Percentiles rank a stretch among this genome's conserved stretches.
Evolutionary conservation across 805 yeast species (phyloP).

Genomic region (Wickerhamomyces subpelliculosus): DNA sequence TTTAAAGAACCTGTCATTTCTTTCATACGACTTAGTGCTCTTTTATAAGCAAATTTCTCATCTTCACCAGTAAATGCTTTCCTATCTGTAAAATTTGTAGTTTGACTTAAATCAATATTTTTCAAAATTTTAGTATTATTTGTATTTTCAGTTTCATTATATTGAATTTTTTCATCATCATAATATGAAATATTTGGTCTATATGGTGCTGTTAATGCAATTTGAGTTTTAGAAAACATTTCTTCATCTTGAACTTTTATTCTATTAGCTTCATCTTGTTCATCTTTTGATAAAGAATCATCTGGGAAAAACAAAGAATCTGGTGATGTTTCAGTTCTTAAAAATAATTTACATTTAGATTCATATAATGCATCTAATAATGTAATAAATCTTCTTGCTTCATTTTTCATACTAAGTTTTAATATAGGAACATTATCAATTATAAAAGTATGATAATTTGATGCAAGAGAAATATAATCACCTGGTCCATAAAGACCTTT

Average conservation of each 20-base stretch:
- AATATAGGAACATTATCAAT: slow-evolving; percentile 57
- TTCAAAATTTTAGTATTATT: slow-evolving; percentile 4
- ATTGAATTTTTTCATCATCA: slow-evolving; percentile 37
- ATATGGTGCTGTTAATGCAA: slow-evolving; percentile 56
- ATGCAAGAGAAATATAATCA: slow-evolving; percentile 63
- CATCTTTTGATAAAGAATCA: slow-evolving; percentile 27
- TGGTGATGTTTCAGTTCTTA: slow-evolving; percentile 42
- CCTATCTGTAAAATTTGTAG: slow-evolving; percentile 38
- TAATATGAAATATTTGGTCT: slow-evolving; percentile 64
- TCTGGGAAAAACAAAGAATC: slow-evolving; percentile 62
- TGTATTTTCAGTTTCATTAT: slow-evolving; percentile 16
- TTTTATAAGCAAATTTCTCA: slow-evolving; percentile 63
- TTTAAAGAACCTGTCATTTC: slow-evolving; percentile 47
- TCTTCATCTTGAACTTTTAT: slow-evolving; percentile 56
- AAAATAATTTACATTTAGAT: slow-evolving; percentile 50
- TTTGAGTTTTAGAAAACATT: slow-evolving; percentile 57
- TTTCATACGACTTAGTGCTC: slow-evolving; percentile 61
- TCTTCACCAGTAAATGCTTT: slow-evolving; percentile 70
- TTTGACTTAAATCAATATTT: slow-evolving; percentile 12
- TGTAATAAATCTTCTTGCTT: slow-evolving; percentile 62
- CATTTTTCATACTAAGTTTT: slow-evolving; percentile 51
- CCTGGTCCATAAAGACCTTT: slow-evolving; percentile 54
- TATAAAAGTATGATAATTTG: slow-evolving; percentile 48
- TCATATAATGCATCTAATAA: slow-evolving; percentile 66
- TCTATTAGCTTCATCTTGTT: slow-evolving; percentile 25